These are phyloP conservation scores for Xylaria telfairii DNA, from an alignment of 495 filamentous ascomycete genomes.

Conservation along the genomic window DNA sequence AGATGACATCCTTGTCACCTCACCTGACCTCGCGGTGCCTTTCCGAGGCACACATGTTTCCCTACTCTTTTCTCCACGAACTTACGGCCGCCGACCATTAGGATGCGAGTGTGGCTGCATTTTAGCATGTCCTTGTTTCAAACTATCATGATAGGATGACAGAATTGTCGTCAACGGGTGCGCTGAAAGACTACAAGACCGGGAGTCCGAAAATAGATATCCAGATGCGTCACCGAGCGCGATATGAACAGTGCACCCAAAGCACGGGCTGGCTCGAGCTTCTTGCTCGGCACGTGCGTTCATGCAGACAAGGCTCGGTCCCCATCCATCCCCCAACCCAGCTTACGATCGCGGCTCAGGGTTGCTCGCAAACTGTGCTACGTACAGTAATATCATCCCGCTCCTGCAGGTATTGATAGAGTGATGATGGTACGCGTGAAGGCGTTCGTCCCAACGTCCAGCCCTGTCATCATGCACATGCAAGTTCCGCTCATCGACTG, in stretches of 20 bases:
- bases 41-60: neutral
- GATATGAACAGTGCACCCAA: neutral
- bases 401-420: neutral
- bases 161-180: neutral
- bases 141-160: neutral
- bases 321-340: slow-evolving; percentile 13
- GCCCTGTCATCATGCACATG: slow-evolving; percentile 18
- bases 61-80: neutral
- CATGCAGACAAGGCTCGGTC: slow-evolving; percentile 19
- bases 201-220: slow-evolving; percentile 2
- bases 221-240: neutral
- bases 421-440: neutral
- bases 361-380: neutral
- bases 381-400: neutral
- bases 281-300: slow-evolving; percentile 11
- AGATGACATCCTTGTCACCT: neutral
- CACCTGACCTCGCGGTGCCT: neutral
- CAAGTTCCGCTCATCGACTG: neutral
- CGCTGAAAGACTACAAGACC: neutral
- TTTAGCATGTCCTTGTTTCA: neutral
- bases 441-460: slow-evolving; percentile 17
- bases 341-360: neutral
- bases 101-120: neutral
- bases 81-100: neutral
- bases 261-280: slow-evolving; percentile 19